Evolutionary conservation across 192 early-diverging fungal genomes (phyloP), one percentile per base, ranked within the genome.

Genomic region (Coemansia sp.): DNA sequence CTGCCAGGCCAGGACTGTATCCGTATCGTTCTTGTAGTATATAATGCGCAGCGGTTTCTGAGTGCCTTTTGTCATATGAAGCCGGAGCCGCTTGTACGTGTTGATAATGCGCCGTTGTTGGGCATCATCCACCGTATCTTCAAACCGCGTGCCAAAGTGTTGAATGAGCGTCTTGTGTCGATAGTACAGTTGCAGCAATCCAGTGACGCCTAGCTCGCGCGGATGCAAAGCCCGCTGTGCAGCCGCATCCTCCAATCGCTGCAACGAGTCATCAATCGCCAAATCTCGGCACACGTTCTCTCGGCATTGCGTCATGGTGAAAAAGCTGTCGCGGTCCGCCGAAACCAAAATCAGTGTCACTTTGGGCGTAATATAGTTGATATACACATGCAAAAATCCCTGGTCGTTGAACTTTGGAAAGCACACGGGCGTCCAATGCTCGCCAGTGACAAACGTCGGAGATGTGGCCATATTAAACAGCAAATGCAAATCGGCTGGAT

Each of bases 371-470:
- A 96, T 82, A 68, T 91, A 95, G 60, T 83, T 89, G 17, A 96
- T 85, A 58, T 96, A 96, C 1, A 88, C 89, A 62, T 96, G 88
- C 28, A 98, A 68, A 72, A 95, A 98, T 14, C 89, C 92, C 60
- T 88, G 82, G 59, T 85, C 84, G 75, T 96, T 92, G 81, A 95
- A 91, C 59, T 85, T 86, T 34, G 96, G 94, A n/a, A 96, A 84
- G 64, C 96, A 98, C 17, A 98, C 82, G 19, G 96, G 96, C 1
- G 88, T 93, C 94, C 96, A 98, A 22, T 88, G 88, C 77, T 98
- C 96, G 44, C 85, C 90, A 2, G 88, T 83, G 14, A 83, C 69
- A 74, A 95, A 97, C 5, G 85, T 84, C 1, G 84, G 81, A 6
- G 89, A 90, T 2, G 93, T 86, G 3, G 93, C 81, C 82, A 94